Percentiles rank a stretch among this genome's conserved stretches.
phyloP scores from a whole-genome alignment of 306 rosid genomes.

The Trifolium pratense region DNA sequence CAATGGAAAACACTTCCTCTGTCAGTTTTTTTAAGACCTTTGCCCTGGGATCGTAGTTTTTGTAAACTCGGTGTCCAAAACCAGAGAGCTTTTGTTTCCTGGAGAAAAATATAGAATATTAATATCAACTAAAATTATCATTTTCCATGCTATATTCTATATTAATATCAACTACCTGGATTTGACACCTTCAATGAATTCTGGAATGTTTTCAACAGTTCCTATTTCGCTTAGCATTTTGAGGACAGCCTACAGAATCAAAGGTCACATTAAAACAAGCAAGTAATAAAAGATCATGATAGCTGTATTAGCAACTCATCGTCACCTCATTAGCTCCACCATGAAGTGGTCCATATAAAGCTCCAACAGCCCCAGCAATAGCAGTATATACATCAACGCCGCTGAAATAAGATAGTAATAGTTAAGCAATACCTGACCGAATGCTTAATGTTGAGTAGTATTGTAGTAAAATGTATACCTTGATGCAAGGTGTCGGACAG shows the following conservation, averaged over 20 bases:
- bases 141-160: neutral
- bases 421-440: conserved; percentile 18
- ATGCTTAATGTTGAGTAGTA: conserved; percentile 1
- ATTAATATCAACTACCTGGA: conserved; percentile 54
- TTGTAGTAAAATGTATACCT: conserved; percentile 55
- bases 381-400: conserved; percentile 97
- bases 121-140: neutral
- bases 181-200: conserved; percentile 95
- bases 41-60: conserved; percentile 94
- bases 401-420: conserved; percentile 45
- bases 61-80: conserved; percentile 94
- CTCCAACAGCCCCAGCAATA: conserved; percentile 91
- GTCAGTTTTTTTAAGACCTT: conserved; percentile 76
- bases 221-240: conserved; percentile 92
- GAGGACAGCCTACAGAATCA: conserved; percentile 74
- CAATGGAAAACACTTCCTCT: conserved; percentile 90
- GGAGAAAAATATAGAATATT: conserved; percentile 35
- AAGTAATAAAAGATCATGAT: neutral
- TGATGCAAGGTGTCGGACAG: conserved; percentile 89
- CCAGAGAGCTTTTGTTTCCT: conserved; percentile 95
- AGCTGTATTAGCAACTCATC: conserved; percentile 22
- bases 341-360: conserved; percentile 93
- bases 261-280: conserved; percentile 38
- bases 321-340: conserved; percentile 98
- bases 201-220: conserved; percentile 78